A percentile compares a stretch with the other conserved stretches of the same genome.
These are phyloP conservation scores for Pleurotus pulmonarius DNA, from an alignment of 768 basidiomycete species.

Conservation along the genomic window DNA sequence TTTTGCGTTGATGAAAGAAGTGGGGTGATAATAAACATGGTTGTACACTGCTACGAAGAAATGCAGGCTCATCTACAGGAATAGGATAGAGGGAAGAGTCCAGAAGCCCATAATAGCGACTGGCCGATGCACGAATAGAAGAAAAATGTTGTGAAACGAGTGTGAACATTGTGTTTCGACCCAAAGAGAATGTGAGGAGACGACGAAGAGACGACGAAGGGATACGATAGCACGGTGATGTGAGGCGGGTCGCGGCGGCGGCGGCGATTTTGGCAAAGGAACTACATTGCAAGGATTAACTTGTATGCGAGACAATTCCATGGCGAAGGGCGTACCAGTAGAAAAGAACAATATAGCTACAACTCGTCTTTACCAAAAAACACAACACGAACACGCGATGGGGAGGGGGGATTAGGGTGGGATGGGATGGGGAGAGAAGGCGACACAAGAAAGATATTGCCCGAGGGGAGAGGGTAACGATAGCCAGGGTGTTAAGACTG, in stretches of 20 bases:
- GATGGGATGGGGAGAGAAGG: not conserved
- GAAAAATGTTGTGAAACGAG: not conserved
- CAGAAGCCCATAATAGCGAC: not conserved
- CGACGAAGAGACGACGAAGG: not conserved
- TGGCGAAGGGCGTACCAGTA: constrained; percentile 6
- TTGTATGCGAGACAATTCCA: constrained; percentile 8
- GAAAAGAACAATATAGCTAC: constrained; percentile 9
- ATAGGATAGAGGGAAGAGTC: not conserved
- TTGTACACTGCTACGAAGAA: constrained; percentile 5
- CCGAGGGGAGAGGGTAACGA: not conserved
- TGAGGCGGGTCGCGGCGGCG: not conserved
- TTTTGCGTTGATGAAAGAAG: constrained; percentile 4
- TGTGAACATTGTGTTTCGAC: not conserved
- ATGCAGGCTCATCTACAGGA: constrained; percentile 1
- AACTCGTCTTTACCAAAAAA: constrained; percentile 6
- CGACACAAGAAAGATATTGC: constrained; percentile 1
- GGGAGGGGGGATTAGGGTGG: not conserved
- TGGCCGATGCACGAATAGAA: not conserved
- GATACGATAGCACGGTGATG: not conserved
- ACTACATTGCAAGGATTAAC: constrained; percentile 6
- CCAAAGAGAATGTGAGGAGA: not conserved
- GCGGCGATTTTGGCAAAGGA: constrained; percentile 2
- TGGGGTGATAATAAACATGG: constrained; percentile 6
- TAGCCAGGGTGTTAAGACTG: not conserved
- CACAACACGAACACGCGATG: not conserved